Conservation (phyloP, 2,329 filamentous ascomycete genomes). For the Rutstroemia sp. region DNA sequence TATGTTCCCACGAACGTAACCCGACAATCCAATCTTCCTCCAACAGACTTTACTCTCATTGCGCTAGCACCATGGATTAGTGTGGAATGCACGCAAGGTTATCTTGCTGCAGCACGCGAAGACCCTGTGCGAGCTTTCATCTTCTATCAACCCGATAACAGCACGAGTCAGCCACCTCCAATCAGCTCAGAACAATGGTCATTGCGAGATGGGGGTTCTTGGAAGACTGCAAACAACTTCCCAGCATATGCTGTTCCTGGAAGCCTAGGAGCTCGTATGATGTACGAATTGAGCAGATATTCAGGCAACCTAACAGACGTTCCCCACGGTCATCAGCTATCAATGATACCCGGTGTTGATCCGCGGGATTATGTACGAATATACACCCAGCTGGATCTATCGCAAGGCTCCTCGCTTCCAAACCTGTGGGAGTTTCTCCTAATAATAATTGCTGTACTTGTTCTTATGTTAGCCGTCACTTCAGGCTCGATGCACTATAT, state of each 20-base stretch:
- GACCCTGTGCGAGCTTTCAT: slow-evolving; percentile 57
- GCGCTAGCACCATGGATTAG: slow-evolving; percentile 84
- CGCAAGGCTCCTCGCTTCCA: slow-evolving; percentile 46
- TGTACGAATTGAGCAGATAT: slow-evolving; percentile 66
- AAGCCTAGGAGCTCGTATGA: slow-evolving; percentile 56
- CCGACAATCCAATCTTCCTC: slow-evolving; percentile 59
- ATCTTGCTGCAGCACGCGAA: slow-evolving; percentile 52
- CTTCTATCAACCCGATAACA: slow-evolving; percentile 53
- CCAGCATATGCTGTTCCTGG: slow-evolving; percentile 80
- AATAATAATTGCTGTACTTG: slow-evolving; percentile 63
- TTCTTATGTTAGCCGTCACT: slow-evolving; percentile 58
- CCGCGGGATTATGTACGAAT: slow-evolving; percentile 53
- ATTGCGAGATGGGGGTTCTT: slow-evolving; percentile 60
- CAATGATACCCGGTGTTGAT: slow-evolving; percentile 45
- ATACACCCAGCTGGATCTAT: slow-evolving; percentile 46
- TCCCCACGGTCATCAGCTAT: slow-evolving; percentile 51
- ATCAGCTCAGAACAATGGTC: slow-evolving; percentile 61
- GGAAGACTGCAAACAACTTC: slow-evolving; percentile 63
- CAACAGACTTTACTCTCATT: slow-evolving; percentile 64
- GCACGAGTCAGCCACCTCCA: slow-evolving; percentile 55
- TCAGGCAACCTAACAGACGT: slow-evolving; percentile 64
- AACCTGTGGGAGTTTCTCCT: slow-evolving; percentile 75
- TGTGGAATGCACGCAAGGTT: slow-evolving; percentile 63
- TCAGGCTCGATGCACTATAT: slow-evolving; percentile 70
- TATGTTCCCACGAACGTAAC: slow-evolving; percentile 72